phyloP scores from a whole-genome alignment of 208 protist genomes.

The Crithidia fasciculata region DNA sequence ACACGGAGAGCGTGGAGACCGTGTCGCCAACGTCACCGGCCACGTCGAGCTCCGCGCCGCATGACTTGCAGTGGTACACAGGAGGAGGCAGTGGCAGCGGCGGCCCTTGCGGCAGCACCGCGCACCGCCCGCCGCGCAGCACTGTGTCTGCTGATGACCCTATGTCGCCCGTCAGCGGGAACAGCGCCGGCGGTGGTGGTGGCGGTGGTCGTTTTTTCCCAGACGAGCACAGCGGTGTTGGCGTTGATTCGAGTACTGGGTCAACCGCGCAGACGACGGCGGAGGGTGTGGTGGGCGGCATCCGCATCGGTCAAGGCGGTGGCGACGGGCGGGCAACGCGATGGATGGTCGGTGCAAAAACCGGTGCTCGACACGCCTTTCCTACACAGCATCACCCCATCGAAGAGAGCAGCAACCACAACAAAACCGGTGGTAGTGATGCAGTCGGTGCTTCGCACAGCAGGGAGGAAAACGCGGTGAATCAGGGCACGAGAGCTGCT shows the following conservation, averaged over 20 bases:
- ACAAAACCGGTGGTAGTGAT: no score
- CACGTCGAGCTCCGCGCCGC: constrained; percentile 3
- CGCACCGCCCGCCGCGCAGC: constrained; percentile 12
- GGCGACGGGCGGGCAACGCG: constrained; percentile 5
- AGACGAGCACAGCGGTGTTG: constrained; percentile 4
- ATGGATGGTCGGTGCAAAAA: neutral
- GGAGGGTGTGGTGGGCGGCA: constrained; percentile 11
- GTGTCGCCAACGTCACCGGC: neutral
- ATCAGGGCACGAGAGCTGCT: no score
- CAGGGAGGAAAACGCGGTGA: no score
- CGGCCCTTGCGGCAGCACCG: neutral
- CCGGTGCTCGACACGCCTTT: neutral
- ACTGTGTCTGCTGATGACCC: constrained; percentile 21
- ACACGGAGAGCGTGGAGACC: neutral
- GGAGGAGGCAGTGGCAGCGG: neutral
- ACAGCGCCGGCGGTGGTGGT: neutral
- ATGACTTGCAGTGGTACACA: constrained; percentile 29
- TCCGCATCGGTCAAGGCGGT: constrained; percentile 18
- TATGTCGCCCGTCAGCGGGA: constrained; percentile 3
- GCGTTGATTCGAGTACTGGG: neutral
- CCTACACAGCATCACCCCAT: neutral
- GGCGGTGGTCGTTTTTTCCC: neutral
- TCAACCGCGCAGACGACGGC: neutral
- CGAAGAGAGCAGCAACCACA: neutral
- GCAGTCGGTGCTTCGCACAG: no score